A percentile compares a stretch with the other conserved stretches of the same genome.
phyloP scores from a whole-genome alignment of 352 stramenopile genomes.

The Pythium chondricola region DNA sequence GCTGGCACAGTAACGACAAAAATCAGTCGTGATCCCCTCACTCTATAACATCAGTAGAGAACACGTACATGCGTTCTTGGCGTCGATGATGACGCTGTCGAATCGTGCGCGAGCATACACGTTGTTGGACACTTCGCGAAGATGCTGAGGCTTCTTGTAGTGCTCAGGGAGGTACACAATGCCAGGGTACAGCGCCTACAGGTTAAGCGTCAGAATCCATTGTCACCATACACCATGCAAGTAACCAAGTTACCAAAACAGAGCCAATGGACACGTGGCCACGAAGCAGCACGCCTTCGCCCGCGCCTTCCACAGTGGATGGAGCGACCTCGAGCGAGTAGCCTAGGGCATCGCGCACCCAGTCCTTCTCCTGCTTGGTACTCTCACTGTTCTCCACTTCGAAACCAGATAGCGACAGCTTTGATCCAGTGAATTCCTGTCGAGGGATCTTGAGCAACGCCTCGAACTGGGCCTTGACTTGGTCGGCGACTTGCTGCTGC shows the following conservation, averaged over 20 bases:
- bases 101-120: constrained; percentile 72
- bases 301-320: constrained; percentile 55
- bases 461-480: constrained; percentile 56
- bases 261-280: constrained; percentile 61
- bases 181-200: constrained; percentile 65
- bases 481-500: constrained; percentile 47
- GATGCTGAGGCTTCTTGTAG: constrained; percentile 71
- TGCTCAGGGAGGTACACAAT: constrained; percentile 82
- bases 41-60: background rate
- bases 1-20: constrained; percentile 24
- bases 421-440: constrained; percentile 23
- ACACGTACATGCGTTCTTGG: constrained; percentile 62
- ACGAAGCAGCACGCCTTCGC: constrained; percentile 65
- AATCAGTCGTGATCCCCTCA: no score
- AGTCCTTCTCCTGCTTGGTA: constrained; percentile 26
- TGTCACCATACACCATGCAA: background rate
- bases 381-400: constrained; percentile 22
- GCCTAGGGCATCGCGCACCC: constrained; percentile 51
- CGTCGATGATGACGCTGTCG: constrained; percentile 84
- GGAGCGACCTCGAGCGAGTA: constrained; percentile 64
- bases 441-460: constrained; percentile 49
- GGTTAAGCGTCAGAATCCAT: background rate
- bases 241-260: constrained; percentile 38
- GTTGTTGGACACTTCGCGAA: constrained; percentile 73
- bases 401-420: constrained; percentile 66